Evolutionary conservation across 139 green algal species (phyloP).

Genomic region (Dunaliella primolecta): DNA sequence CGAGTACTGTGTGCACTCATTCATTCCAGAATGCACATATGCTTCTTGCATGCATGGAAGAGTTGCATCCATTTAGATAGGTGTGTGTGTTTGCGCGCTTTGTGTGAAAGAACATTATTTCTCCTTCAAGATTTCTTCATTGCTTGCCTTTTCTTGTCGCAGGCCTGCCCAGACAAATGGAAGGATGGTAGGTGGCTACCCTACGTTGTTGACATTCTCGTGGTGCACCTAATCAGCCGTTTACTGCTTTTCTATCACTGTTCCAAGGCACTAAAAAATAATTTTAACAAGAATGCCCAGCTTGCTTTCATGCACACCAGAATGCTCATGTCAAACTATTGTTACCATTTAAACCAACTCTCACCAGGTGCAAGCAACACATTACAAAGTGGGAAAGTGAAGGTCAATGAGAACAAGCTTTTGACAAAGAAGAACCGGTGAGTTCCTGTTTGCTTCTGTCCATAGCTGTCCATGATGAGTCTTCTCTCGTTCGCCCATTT

Average conservation of each 20-base stretch:
- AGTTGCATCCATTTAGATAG: neutral
- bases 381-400: neutral
- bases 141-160: neutral
- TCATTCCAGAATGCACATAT: neutral
- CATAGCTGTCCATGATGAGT: too few species aligned
- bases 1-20: neutral
- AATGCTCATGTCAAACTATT: neutral
- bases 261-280: neutral
- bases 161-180: neutral
- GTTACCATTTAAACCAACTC: neutral
- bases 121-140: neutral
- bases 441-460: too few species aligned
- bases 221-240: neutral
- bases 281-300: too few species aligned
- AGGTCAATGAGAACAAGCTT: neutral
- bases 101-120: neutral
- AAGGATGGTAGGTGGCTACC: neutral
- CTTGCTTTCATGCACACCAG: neutral
- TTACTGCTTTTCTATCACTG: neutral
- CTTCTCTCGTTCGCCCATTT: too few species aligned
- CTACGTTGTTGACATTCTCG: neutral
- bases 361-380: neutral
- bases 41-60: neutral
- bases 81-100: neutral
- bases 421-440: neutral